Evolutionary conservation across 2,329 filamentous ascomycete genomes (phyloP).

Genomic region (Fusarium palustre): DNA sequence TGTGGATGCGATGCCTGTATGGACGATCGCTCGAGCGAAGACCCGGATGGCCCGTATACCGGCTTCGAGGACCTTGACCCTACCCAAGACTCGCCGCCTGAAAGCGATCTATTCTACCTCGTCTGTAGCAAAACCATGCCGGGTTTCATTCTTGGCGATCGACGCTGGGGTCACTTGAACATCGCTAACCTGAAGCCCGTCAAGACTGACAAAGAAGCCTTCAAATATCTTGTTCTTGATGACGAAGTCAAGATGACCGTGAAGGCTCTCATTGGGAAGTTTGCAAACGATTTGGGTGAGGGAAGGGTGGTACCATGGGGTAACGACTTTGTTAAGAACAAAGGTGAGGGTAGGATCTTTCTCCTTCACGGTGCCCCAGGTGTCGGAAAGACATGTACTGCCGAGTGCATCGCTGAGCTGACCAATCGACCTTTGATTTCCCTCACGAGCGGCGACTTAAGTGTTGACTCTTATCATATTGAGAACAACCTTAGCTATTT

Average conservation of each 20-base stretch:
- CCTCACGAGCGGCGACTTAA: constrained; percentile 63
- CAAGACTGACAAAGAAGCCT: constrained; percentile 60
- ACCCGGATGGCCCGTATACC: constrained; percentile 51
- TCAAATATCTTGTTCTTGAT: constrained; percentile 63
- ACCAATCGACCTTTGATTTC: constrained; percentile 63
- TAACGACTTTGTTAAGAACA: constrained; percentile 62
- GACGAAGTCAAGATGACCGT: constrained; percentile 62
- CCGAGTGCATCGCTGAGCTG: constrained; percentile 65
- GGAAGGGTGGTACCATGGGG: constrained; percentile 59
- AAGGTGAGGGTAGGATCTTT: constrained; percentile 63
- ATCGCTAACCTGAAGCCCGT: constrained; percentile 56
- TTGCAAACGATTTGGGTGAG: constrained; percentile 52
- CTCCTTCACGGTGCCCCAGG: constrained; percentile 65
- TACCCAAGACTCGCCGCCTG: constrained; percentile 51
- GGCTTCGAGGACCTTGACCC: constrained; percentile 58
- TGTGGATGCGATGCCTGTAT: constrained; percentile 57
- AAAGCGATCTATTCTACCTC: constrained; percentile 58
- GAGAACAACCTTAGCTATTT: constrained; percentile 61
- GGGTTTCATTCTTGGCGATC: constrained; percentile 59
- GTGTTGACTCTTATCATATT: constrained; percentile 53
- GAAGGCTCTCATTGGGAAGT: constrained; percentile 61
- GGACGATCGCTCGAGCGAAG: constrained; percentile 29
- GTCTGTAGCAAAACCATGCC: constrained; percentile 59
- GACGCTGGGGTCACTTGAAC: constrained; percentile 59
- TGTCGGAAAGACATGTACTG: constrained; percentile 69